Evolutionary conservation across 2,329 filamentous ascomycete species (phyloP).

Genomic region (Clonostachys chloroleuca): DNA sequence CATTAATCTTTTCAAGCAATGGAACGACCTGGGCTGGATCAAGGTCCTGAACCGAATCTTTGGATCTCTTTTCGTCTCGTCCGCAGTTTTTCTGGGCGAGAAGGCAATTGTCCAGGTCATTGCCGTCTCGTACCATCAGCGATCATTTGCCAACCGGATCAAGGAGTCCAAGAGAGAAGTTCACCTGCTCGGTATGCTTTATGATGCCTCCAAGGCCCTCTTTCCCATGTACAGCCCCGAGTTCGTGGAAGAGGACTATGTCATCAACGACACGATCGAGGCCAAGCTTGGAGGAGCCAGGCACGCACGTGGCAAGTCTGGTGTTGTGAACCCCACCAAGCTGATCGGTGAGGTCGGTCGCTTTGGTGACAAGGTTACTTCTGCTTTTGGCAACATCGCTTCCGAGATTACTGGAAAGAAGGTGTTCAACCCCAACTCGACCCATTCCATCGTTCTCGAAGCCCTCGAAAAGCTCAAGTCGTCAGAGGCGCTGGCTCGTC

Average conservation of each 20-base stretch:
- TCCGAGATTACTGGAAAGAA: conserved; percentile 94
- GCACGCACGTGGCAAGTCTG: conserved; percentile 41
- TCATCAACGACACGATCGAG: conserved; percentile 82
- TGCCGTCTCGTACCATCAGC: conserved; percentile 79
- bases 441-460: conserved; percentile 84
- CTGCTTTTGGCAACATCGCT: conserved; percentile 87
- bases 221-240: conserved; percentile 92
- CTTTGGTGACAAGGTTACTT: conserved; percentile 89
- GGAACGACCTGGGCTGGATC: conserved; percentile 44
- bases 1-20: conserved; percentile 42
- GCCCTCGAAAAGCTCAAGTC: conserved; percentile 81
- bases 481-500: conserved; percentile 86
- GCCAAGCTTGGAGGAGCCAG: conserved; percentile 54
- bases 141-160: conserved; percentile 79
- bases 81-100: conserved; percentile 69
- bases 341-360: conserved; percentile 75
- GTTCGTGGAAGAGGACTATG: conserved; percentile 86
- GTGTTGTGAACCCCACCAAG: conserved; percentile 71
- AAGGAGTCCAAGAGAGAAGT: conserved; percentile 87
- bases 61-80: conserved; percentile 62
- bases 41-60: conserved; percentile 60
- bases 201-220: conserved; percentile 81
- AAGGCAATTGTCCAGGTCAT: conserved; percentile 78
- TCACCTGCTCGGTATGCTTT: conserved; percentile 75
- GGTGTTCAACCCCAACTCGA: conserved; percentile 87